These are phyloP conservation scores for Coemansia sp. DNA, from an alignment of 192 early-diverging fungal species.

Conservation along the genomic window DNA sequence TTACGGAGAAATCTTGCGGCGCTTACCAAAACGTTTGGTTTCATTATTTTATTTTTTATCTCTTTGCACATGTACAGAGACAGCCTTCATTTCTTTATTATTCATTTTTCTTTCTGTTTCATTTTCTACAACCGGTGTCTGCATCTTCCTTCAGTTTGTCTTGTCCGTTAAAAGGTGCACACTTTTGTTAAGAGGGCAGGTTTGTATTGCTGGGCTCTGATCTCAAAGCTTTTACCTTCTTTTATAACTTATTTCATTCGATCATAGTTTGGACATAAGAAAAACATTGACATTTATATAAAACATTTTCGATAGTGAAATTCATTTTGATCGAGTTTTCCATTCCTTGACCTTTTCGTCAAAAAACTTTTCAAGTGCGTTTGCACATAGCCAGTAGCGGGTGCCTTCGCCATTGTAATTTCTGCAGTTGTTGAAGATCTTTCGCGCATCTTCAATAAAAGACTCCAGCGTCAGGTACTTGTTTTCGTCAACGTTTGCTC, in stretches of 20 bases:
- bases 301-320: background rate
- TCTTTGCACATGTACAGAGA: conserved; percentile 49
- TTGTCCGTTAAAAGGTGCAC: background rate
- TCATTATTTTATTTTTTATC: conserved; percentile 10
- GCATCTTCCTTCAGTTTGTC: background rate
- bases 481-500: conserved; percentile 80
- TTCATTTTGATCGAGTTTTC: conserved; percentile 43
- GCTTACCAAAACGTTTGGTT: background rate
- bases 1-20: background rate
- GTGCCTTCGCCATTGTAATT: conserved; percentile 89
- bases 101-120: background rate
- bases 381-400: conserved; percentile 79
- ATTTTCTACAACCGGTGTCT: background rate
- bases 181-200: no score
- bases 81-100: background rate
- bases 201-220: no score
- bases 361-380: conserved; percentile 74
- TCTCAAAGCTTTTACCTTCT: background rate
- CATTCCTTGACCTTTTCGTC: conserved; percentile 71
- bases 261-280: background rate
- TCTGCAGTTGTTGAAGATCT: conserved; percentile 93
- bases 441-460: conserved; percentile 81
- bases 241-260: background rate
- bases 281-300: no score
- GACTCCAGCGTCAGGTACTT: conserved; percentile 78